Percentiles rank a stretch among this genome's conserved stretches.
Evolutionary conservation across 2,329 filamentous ascomycete genomes (phyloP).

Genomic region (Westerdykella ornata): DNA sequence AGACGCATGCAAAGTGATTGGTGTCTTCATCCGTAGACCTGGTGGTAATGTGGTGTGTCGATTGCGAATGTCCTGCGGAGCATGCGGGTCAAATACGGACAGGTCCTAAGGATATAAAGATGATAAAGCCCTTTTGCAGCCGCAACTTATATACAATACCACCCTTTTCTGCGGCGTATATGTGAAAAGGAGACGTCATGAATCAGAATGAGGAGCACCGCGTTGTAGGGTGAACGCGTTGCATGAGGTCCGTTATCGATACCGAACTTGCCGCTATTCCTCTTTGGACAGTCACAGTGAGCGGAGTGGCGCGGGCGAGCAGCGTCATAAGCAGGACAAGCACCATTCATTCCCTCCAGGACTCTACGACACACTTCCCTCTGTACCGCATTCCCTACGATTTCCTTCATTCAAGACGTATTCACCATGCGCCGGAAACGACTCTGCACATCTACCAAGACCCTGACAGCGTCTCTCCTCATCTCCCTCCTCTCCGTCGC

Average conservation of each 20-base stretch:
- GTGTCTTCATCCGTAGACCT: conserved; percentile 19
- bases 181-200: too few relatives aligned
- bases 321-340: too few relatives aligned
- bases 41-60: conserved; percentile 19
- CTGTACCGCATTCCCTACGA: not conserved
- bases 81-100: not conserved
- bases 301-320: too few relatives aligned
- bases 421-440: conserved; percentile 25
- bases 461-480: conserved; percentile 57
- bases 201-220: too few relatives aligned
- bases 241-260: too few relatives aligned
- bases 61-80: conserved; percentile 30
- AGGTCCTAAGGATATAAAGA: too few relatives aligned
- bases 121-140: too few relatives aligned
- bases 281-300: too few relatives aligned
- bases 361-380: not conserved
- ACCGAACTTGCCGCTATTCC: too few relatives aligned
- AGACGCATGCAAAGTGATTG: conserved; percentile 8
- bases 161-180: too few relatives aligned
- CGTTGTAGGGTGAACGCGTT: too few relatives aligned
- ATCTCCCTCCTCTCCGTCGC: conserved; percentile 61
- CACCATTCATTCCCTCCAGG: not conserved
- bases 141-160: too few relatives aligned
- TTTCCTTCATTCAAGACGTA: not conserved
- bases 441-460: conserved; percentile 49